Base-by-base conservation (phyloP, 1,139 yeast species). In the Geotrichum klebahnii region DNA sequence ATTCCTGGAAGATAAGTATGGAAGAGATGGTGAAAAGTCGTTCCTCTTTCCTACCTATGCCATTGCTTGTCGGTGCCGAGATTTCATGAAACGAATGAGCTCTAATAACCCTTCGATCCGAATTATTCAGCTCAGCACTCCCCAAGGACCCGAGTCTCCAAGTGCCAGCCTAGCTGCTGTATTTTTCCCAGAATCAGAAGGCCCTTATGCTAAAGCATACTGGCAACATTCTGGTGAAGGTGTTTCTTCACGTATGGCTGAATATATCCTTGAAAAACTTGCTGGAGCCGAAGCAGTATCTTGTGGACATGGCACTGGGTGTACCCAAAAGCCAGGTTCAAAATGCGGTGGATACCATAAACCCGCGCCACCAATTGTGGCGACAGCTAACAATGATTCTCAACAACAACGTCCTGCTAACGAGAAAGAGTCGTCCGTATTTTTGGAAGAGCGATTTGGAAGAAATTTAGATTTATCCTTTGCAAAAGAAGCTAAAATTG, bases 181-280 rank as follows among this genome's bases (percentile, higher is more conserved):
- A 2, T 84, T 92, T 59, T 82, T 84, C 60, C 87, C 87, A 0
- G 71, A 74, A 2, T 63, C 69, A 2, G 79, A 77, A 46, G 80
- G 73, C 57, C 67, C 78, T 1, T 65, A 84, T 4, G 92, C 94
- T 31, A 89, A 88, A 64, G 81, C 80, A 59, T 92, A 86, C 68
- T 92, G 98, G 98, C 97, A 90, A 65, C 97, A 90, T 62, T 75
- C 95, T 0, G 98, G 98, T 29, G 97, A 92, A 67, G 96, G 96
- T 10, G 79, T 92, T 39, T 86, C 96, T 17, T 86, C 96, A 9
- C 73, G 97, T 61, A 72, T 83, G 68, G 97, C 90, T 1, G 97
- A 90, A 65, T 92, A 87, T 61, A 80, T 86, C 39, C 68, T 84
- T 53, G 79, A 78, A 53, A 86, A 81, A 59, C 70, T 85, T 59